phyloP scores from a whole-genome alignment of 208 protist genomes.

The Balamuthia mandrillaris region DNA sequence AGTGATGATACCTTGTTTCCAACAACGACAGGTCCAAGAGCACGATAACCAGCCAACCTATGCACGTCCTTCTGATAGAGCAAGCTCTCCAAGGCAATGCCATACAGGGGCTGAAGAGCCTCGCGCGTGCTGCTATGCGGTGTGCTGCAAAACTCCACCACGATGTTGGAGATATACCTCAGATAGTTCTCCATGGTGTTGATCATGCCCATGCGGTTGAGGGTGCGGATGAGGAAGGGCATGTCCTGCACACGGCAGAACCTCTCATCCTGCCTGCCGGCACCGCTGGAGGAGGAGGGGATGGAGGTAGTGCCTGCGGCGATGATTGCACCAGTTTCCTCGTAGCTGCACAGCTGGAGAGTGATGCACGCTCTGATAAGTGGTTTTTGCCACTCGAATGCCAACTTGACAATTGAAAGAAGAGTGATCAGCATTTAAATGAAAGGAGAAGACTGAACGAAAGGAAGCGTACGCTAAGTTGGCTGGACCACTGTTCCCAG shows the following conservation, averaged over 20 bases:
- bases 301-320: constrained; percentile 68
- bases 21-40: constrained; percentile 57
- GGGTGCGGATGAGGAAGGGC: constrained; percentile 31
- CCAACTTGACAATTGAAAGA: constrained; percentile 45
- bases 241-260: constrained; percentile 35
- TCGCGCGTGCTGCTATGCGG: constrained; percentile 23
- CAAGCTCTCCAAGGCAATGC: constrained; percentile 61
- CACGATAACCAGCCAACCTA: constrained; percentile 58
- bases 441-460: background rate
- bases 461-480: constrained; percentile 36
- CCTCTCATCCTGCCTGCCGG: background rate
- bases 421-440: background rate
- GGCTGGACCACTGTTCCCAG: constrained; percentile 60
- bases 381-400: constrained; percentile 67
- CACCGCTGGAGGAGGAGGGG: constrained; percentile 9
- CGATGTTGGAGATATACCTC: constrained; percentile 65
- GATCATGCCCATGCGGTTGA: constrained; percentile 54
- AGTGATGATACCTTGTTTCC: constrained; percentile 50
- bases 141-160: constrained; percentile 50
- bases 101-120: constrained; percentile 60
- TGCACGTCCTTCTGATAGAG: constrained; percentile 59
- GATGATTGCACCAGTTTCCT: constrained; percentile 67
- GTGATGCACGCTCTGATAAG: constrained; percentile 68
- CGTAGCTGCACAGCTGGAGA: constrained; percentile 62
- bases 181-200: constrained; percentile 62